These are phyloP conservation scores for Oryza punctata DNA, from an alignment of 176 grass and related monocot species.

Conservation along the genomic window DNA sequence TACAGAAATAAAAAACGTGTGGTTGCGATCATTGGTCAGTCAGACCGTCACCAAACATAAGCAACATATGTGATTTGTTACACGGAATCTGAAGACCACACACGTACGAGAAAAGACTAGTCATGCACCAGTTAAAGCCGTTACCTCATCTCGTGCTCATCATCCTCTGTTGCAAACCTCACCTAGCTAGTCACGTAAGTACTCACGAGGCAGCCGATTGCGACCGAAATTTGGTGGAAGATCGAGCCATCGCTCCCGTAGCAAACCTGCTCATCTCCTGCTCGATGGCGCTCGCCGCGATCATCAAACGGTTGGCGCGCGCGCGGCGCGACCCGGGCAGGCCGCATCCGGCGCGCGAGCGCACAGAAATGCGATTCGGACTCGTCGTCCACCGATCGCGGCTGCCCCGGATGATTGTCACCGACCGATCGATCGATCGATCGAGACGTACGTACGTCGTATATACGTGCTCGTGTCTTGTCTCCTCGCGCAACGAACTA, in stretches of 20 bases:
- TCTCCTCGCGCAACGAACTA: too few relatives aligned
- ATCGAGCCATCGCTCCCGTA: background rate
- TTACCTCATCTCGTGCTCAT: too few relatives aligned
- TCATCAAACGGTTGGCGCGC: too few relatives aligned
- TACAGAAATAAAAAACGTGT: background rate
- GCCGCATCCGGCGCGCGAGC: background rate
- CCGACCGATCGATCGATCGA: background rate
- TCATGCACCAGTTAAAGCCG: background rate
- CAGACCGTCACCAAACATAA: background rate
- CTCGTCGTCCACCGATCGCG: background rate
- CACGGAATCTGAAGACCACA: background rate
- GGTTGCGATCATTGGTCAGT: too few relatives aligned
- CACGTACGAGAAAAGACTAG: background rate
- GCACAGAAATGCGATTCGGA: too few relatives aligned
- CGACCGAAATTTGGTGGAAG: too few relatives aligned
- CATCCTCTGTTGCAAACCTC: background rate
- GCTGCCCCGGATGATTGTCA: background rate
- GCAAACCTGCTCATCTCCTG: background rate
- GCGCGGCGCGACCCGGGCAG: background rate
- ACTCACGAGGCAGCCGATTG: too few relatives aligned
- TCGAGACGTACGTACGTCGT: background rate
- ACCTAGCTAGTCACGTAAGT: too few relatives aligned
- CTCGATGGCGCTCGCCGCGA: too few relatives aligned
- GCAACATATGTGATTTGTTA: background rate
- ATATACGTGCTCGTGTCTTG: background rate